Base-by-base conservation (phyloP, 371 early-diverging fungal species). In the Globomyces sp. region DNA sequence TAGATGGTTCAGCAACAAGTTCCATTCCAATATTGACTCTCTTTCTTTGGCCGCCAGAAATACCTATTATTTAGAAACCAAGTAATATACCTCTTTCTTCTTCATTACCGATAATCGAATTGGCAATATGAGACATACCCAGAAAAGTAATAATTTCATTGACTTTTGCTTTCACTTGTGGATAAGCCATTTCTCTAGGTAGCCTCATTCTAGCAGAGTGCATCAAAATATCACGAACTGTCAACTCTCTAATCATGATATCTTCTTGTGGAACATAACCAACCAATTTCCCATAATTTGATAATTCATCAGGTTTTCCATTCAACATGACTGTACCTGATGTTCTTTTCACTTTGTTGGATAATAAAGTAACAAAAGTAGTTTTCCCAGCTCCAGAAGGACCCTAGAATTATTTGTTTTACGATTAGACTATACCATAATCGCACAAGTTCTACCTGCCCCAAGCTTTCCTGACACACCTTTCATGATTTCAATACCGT, bases 31-130 rank as follows among this genome's bases (percentile, higher is more conserved):
- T 90, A 66, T 88, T 87, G 57, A 90, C 88, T 3, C 92, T 84
- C 75, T 93, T 93, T 52, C 89, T 80, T 70, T 94, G 92, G n/a
- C 93, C 94, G 10, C 94, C 95, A 36, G 88, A 87, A 9, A 93
- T 81, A 2, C 24, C 24, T 24, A 24, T 24, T 24, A 24, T 24
- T 24, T 24, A 24, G 24, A 24, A 24, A 24, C 24, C 24, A 24
- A 24, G 24, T 24, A 24, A 24, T 24, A 24, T 24, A 24, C 91
- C 92, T 39, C 89, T 83, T 1, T 69, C 72, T 11, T 75, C 83
- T 62, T 81, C 79, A 57, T 87, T 82, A 11, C 93, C 93, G 44
- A 92, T 90, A 10, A 68, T 63, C 9, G 78, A 79, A 69, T 90
- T 77, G 69, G 79, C 83, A 40, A 89, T 83, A 36, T 86, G 77